Percentiles rank a stretch among this genome's conserved stretches.
Conservation (phyloP, 345 rosid genomes). For the Dipteronia sinensis region DNA sequence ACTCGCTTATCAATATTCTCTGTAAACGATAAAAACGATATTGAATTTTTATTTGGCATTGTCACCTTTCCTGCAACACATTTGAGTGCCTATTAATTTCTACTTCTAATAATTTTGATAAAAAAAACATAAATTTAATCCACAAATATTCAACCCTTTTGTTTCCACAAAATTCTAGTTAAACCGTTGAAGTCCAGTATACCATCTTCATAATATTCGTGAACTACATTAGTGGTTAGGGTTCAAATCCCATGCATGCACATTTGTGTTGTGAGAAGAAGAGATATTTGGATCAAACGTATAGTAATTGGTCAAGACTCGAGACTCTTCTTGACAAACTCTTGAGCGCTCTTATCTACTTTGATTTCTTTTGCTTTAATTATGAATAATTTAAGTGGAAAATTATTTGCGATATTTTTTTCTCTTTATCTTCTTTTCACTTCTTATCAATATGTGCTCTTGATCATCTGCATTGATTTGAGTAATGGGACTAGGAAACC, state of each 20-base stretch:
- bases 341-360: too few species aligned
- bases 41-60: conserved; percentile 45
- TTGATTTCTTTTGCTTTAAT: background rate
- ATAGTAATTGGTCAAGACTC: too few species aligned
- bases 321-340: too few species aligned
- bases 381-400: background rate
- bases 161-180: too few species aligned
- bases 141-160: too few species aligned
- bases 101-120: background rate
- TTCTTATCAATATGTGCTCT: background rate
- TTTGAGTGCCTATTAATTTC: background rate
- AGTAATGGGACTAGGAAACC: background rate
- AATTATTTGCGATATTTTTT: background rate
- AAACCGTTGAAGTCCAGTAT: too few species aligned
- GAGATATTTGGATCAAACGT: too few species aligned
- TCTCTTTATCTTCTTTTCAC: too few species aligned
- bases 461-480: background rate
- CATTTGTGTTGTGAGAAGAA: too few species aligned
- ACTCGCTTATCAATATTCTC: conserved; percentile 53
- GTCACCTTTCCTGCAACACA: conserved; percentile 42
- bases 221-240: background rate
- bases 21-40: conserved; percentile 40
- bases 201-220: background rate
- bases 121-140: background rate
- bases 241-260: too few species aligned